Evolutionary conservation across 2,329 filamentous ascomycete species (phyloP).

Genomic region (Chaetomium olivaceum): DNA sequence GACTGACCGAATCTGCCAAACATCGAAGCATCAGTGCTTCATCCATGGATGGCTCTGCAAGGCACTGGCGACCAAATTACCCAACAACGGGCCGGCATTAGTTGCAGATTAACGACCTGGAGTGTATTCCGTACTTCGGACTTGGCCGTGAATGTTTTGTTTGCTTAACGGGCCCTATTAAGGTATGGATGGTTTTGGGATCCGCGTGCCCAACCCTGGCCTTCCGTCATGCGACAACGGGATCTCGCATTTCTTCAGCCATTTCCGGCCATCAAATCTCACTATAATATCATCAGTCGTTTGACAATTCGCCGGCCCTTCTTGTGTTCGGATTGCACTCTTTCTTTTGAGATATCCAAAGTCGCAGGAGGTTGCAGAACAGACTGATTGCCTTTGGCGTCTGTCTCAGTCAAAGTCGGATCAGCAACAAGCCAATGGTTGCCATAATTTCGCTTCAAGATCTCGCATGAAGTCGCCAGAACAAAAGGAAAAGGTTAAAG

Average conservation of each 20-base stretch:
- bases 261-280: not conserved
- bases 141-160: slow-evolving; percentile 14
- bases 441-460: slow-evolving; percentile 10
- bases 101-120: too few species aligned
- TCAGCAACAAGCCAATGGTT: slow-evolving; percentile 2
- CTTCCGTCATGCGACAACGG: not conserved
- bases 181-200: slow-evolving; percentile 19
- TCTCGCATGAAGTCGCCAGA: not conserved
- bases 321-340: not conserved
- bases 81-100: not conserved
- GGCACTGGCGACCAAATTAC: not conserved
- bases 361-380: not conserved
- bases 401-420: slow-evolving; percentile 12
- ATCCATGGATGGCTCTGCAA: not conserved
- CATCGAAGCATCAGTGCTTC: not conserved
- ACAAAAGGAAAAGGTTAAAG: not conserved
- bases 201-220: slow-evolving; percentile 23
- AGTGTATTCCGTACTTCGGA: not conserved
- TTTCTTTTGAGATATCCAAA: not conserved
- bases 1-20: not conserved
- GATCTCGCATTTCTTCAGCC: not conserved
- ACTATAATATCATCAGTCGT: not conserved
- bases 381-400: not conserved
- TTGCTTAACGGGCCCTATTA: slow-evolving; percentile 22
- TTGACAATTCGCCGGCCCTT: not conserved